Evolutionary conservation across 352 stramenopile genomes (phyloP), one percentile per base, ranked within the genome.

Genomic region (Blastocystis sp.): DNA sequence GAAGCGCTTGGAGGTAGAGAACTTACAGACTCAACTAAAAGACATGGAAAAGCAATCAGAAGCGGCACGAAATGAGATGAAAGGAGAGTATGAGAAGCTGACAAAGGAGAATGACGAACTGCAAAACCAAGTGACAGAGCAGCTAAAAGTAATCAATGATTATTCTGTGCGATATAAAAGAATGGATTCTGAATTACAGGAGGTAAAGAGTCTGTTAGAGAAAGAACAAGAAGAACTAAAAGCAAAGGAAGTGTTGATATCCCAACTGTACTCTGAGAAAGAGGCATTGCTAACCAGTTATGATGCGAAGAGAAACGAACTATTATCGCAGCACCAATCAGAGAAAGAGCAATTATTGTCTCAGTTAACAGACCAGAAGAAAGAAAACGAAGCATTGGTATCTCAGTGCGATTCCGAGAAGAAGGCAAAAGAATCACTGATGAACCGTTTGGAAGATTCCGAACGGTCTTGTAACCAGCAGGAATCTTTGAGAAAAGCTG

Each of bases 81-180:
- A 77, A 59, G 50, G n/a, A n/a, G 66, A 77, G 66, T 55, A 56
- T 18, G 66, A 39, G 66, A 77, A 75, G 15, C 23, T 53, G 34
- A 9, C 15, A 20, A 75, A 75, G 23, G 23, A 43, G 63, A 75
- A 47, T 53, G 45, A 41, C 63, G 63, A 41, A 37, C 41, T 75
- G 63, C 34, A 75, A 1, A 39, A 47, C 45, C 63, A 75, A 37
- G 37, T 75, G 2, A 47, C 37, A 41, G 34, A 75, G 23, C 63
- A 75, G 15, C 29, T 39, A 0, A 75, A 43, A 53, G 29, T 37
- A 13, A 23, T 39, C n/a, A 47, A 75, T 39, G 56, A 66, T 37
- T 66, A 3, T 9, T 37, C 13, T 13, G 8, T 23, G 56, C 15
- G 15, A 37, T 26, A 39, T 66, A 8, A 66, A 66, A 37, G 37